phyloP scores from a whole-genome alignment of 228 moss, liverwort and hornwort species.

The Sphagnum magellanicum region DNA sequence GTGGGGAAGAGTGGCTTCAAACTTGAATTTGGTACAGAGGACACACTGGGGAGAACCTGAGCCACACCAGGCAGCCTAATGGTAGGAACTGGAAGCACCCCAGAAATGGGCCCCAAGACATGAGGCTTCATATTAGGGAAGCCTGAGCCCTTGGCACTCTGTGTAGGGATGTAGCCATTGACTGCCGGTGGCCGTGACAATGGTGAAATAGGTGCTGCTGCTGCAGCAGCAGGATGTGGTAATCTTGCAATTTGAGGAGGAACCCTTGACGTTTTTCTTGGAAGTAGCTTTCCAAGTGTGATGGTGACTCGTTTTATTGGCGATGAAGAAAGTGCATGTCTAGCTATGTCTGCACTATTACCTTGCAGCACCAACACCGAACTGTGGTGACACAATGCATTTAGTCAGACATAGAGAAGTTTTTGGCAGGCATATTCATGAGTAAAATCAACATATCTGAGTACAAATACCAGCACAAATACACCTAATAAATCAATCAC shows the following conservation, averaged over 20 bases:
- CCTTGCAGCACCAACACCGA: constrained; percentile 47
- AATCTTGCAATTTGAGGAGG: constrained; percentile 6
- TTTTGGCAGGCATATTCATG: too few species aligned
- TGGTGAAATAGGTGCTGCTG: not conserved
- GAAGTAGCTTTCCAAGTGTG: constrained; percentile 33
- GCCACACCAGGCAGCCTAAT: constrained; percentile 26
- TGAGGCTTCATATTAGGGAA: constrained; percentile 21
- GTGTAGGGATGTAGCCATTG: not conserved
- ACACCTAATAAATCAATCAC: too few species aligned
- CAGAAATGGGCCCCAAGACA: constrained; percentile 28
- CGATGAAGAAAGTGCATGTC: constrained; percentile 30
- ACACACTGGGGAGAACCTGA: constrained; percentile 15
- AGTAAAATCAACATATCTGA: too few species aligned
- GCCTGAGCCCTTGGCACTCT: constrained; percentile 1
- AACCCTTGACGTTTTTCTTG: constrained; percentile 14
- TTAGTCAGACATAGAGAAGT: too few species aligned
- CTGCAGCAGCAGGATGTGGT: not conserved
- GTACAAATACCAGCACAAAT: too few species aligned
- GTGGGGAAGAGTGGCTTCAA: constrained; percentile 30
- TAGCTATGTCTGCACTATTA: constrained; percentile 49
- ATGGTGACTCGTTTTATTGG: constrained; percentile 39
- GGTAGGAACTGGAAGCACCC: constrained; percentile 50
- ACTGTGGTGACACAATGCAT: constrained; percentile 11
- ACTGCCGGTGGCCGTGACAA: constrained; percentile 1
- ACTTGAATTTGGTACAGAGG: constrained; percentile 16